Base-by-base conservation (phyloP, 2,329 filamentous ascomycete genomes). In the Pseudodiploospora longispora region DNA sequence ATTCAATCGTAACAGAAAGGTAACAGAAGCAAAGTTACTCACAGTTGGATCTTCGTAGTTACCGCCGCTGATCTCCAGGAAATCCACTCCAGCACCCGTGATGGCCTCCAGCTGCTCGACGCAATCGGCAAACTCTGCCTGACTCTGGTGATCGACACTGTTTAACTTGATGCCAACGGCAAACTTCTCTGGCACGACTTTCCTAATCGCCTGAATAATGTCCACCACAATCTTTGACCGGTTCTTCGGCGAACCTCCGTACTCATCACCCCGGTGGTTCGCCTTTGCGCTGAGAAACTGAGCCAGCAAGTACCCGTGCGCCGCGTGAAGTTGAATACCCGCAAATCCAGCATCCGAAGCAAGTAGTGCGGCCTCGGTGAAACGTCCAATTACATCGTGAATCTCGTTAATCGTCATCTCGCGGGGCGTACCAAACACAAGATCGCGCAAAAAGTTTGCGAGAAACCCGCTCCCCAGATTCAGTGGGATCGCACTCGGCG, bases 11-110 rank as follows among this genome's bases (percentile, higher is more conserved):
- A 3, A 9, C 3, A 7, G 36, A 12, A 35, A 35, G 19, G 35
- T 5, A 30, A 35, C 44, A 47, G 47, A 42, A 43, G 5, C 19
- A 19, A 19, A 19, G 19, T 19, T 19, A 19, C 41, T 41, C 54
- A 76, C 72, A 41, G 50, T 53, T 0, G 76, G 69, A 44, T 78
- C 60, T 52, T 81, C 74, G 50, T 75, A 81, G 0, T 60, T 74
- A 0, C 83, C 82, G 0, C 83, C 83, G 12, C 74, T 79, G 28
- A 87, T 71, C 59, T 87, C 82, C 2, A 87, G 61, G 50, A 85
- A 85, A 59, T 87, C 83, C 2, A 86, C 61, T 5, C 64, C 74
- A 34, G 66, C 68, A 5, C 61, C 63, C 0, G 60, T 59, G 4
- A 82, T 69, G 12, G 67, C 55, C n/a, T 65, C 59, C 7, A 83